Percentiles rank a stretch among this genome's conserved stretches.
These are phyloP conservation scores for Cladophialophora exuberans DNA, from an alignment of 2,329 filamentous ascomycete genomes.

Conservation along the genomic window DNA sequence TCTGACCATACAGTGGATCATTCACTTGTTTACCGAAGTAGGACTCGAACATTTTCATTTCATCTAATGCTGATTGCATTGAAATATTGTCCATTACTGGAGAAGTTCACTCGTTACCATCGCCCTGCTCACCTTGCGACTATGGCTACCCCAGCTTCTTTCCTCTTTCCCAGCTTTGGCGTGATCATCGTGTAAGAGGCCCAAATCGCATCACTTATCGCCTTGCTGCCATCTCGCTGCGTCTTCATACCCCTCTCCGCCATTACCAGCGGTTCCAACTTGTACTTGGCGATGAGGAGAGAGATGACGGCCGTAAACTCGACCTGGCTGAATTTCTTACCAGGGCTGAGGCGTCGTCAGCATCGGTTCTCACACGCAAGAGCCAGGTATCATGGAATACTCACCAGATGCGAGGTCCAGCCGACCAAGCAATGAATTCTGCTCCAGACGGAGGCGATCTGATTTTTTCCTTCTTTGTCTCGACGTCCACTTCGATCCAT, in stretches of 20 bases:
- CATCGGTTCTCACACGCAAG: background rate
- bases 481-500: constrained; percentile 35
- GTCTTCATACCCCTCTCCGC: constrained; percentile 10
- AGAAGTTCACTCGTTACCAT: background rate
- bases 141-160: constrained; percentile 17
- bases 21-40: too few species aligned
- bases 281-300: constrained; percentile 9
- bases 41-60: too few species aligned
- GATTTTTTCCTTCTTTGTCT: constrained; percentile 13
- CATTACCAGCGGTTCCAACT: constrained; percentile 13
- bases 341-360: constrained; percentile 24
- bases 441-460: constrained; percentile 13
- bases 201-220: constrained; percentile 9
- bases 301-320: constrained; percentile 40
- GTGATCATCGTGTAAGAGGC: constrained; percentile 6
- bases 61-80: too few species aligned
- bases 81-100: too few species aligned
- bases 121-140: constrained; percentile 6
- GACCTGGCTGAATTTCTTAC: constrained; percentile 42
- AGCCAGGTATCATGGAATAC: background rate
- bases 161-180: constrained; percentile 6
- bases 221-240: constrained; percentile 9
- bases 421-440: constrained; percentile 37
- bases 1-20: too few species aligned
- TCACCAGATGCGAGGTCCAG: constrained; percentile 36